These are phyloP conservation scores for Achlya hypogyna DNA, from an alignment of 352 stramenopile genomes.

Conservation along the genomic window DNA sequence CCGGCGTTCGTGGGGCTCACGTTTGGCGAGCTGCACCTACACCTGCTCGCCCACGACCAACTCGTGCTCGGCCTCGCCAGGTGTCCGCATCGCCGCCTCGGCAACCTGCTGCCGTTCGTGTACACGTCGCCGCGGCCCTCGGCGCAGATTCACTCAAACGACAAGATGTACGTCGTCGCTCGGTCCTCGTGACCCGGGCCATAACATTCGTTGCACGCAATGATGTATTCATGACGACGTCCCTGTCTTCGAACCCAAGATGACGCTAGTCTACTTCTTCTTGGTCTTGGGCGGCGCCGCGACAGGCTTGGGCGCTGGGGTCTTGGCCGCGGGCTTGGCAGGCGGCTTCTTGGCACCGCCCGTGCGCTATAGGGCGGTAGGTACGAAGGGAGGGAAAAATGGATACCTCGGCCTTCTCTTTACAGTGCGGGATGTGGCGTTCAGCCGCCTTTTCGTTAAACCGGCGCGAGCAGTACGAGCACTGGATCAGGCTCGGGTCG, in stretches of 20 bases:
- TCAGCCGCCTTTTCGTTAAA: conserved; percentile 90
- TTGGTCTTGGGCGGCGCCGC: conserved; percentile 25
- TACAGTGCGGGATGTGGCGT: conserved; percentile 87
- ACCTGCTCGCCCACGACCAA: conserved; percentile 31
- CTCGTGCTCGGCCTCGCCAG: conserved; percentile 44
- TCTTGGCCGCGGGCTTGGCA: conserved; percentile 25
- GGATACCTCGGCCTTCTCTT: conserved; percentile 49
- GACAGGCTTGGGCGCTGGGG: conserved; percentile 20
- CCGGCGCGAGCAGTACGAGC: conserved; percentile 82
- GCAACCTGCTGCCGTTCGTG: conserved; percentile 45
- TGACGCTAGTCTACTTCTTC: conserved; percentile 19
- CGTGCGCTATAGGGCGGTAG: background rate
- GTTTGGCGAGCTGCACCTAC: conserved; percentile 36
- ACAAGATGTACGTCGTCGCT: conserved; percentile 43
- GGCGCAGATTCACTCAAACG: conserved; percentile 33
- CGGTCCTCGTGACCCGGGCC: background rate
- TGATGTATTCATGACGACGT: background rate
- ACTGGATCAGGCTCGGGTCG: conserved; percentile 83
- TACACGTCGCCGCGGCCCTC: conserved; percentile 41
- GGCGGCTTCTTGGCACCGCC: conserved; percentile 25
- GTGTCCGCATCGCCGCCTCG: conserved; percentile 24
- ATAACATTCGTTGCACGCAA: background rate
- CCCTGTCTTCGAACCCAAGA: background rate
- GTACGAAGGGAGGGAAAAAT: background rate
- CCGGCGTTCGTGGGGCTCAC: conserved; percentile 27